These are phyloP conservation scores for Funneliformis caledonium DNA, from an alignment of 371 early-diverging fungal genomes.

Conservation along the genomic window DNA sequence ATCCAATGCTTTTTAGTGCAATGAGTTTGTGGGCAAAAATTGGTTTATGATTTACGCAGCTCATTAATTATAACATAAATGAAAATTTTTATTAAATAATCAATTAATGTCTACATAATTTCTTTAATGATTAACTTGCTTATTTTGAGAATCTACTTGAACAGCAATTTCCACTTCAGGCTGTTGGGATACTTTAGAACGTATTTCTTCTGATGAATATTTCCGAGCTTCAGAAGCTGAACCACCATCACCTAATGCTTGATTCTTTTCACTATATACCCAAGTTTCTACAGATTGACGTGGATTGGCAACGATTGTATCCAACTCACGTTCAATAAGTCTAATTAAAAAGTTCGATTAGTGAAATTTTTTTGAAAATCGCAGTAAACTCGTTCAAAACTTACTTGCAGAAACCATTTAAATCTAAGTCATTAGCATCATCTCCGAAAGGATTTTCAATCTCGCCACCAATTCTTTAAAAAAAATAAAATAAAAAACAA, in stretches of 20 bases:
- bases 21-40: too few species aligned
- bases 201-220: neutral
- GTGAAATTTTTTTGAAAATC: neutral
- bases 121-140: too few species aligned
- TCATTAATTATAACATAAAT: too few species aligned
- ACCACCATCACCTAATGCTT: slow-evolving; percentile 21
- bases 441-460: slow-evolving; percentile 75
- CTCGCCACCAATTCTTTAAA: slow-evolving; percentile 54
- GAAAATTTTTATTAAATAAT: too few species aligned
- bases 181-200: neutral
- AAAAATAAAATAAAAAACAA: neutral
- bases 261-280: slow-evolving; percentile 30
- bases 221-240: neutral
- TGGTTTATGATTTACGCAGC: too few species aligned
- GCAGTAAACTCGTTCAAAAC: neutral
- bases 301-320: neutral
- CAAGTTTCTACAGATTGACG: neutral
- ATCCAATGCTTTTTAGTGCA: too few species aligned
- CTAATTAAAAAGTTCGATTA: neutral
- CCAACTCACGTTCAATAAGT: slow-evolving; percentile 2
- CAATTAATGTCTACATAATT: too few species aligned
- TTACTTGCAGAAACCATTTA: slow-evolving; percentile 49
- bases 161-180: neutral
- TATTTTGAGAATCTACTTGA: too few species aligned
- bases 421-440: slow-evolving; percentile 51